phyloP scores from a whole-genome alignment of 352 stramenopile genomes.

The Pythium folliculosum region DNA sequence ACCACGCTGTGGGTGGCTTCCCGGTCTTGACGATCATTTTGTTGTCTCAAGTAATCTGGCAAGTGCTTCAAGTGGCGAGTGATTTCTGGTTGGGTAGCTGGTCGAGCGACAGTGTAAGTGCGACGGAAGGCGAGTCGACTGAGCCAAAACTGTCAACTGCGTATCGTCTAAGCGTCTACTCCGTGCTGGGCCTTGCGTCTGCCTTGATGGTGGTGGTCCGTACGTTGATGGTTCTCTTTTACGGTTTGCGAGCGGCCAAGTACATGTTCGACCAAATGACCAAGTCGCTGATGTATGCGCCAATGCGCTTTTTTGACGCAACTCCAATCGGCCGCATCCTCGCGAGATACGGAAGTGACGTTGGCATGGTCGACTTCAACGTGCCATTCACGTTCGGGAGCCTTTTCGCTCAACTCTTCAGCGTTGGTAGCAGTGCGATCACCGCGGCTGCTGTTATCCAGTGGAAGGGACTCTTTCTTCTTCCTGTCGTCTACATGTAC shows the following conservation, averaged over 20 bases:
- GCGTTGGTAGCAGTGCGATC: conserved; percentile 35
- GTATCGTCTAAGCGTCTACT: too few relatives aligned
- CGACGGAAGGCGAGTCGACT: too few relatives aligned
- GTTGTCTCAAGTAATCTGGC: conserved; percentile 64
- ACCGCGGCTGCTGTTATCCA: conserved; percentile 79
- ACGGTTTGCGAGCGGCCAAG: neutral
- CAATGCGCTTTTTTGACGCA: conserved; percentile 93
- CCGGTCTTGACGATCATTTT: conserved; percentile 37
- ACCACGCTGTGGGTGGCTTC: conserved; percentile 42
- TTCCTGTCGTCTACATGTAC: conserved; percentile 86
- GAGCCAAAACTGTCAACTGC: too few relatives aligned
- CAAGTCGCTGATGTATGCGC: conserved; percentile 83
- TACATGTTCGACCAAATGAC: conserved; percentile 87
- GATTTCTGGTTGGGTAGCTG: conserved; percentile 92
- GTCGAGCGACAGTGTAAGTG: conserved; percentile 32
- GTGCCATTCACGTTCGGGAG: conserved; percentile 40
- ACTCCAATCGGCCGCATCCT: conserved; percentile 88
- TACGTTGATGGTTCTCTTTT: neutral
- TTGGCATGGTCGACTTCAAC: conserved; percentile 91
- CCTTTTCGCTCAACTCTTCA: conserved; percentile 41
- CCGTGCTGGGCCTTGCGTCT: too few relatives aligned
- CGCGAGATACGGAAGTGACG: conserved; percentile 90
- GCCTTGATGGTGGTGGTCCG: neutral
- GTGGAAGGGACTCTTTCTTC: conserved; percentile 73
- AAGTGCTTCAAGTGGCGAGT: conserved; percentile 74